These are phyloP conservation scores for Coriaria nepalensis DNA, from an alignment of 306 rosid genomes.

Conservation along the genomic window DNA sequence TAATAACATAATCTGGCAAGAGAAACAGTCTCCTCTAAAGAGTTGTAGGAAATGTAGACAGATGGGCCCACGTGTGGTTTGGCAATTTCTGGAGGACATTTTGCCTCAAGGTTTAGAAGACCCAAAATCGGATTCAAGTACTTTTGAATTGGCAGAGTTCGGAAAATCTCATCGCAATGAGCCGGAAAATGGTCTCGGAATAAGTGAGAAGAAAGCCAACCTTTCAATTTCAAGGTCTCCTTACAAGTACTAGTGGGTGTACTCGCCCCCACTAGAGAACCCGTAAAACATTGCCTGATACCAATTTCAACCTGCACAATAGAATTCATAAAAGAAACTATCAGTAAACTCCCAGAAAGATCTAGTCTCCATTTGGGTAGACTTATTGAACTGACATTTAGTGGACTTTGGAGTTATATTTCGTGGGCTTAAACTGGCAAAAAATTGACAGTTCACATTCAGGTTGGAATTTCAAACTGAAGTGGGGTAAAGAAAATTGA, in stretches of 20 bases:
- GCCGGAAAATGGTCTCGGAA: constrained; percentile 86
- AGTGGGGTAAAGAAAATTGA: constrained; percentile 39
- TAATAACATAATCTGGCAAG: constrained; percentile 58
- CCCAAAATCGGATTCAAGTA: constrained; percentile 88
- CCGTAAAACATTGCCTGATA: constrained; percentile 63
- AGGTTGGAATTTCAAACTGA: too few species aligned
- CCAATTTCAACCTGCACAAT: constrained; percentile 80
- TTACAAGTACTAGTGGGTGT: constrained; percentile 45
- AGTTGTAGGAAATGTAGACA: constrained; percentile 61
- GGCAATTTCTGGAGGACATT: constrained; percentile 50
- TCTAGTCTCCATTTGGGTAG: too few species aligned
- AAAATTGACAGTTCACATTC: too few species aligned
- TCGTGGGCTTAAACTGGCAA: too few species aligned
- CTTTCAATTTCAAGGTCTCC: constrained; percentile 68
- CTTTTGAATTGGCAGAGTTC: constrained; percentile 73
- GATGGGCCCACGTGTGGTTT: constrained; percentile 76
- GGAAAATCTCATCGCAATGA: constrained; percentile 67
- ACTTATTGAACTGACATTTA: too few species aligned
- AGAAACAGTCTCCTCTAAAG: constrained; percentile 50
- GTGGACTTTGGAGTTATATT: too few species aligned
- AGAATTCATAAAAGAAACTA: constrained; percentile 5
- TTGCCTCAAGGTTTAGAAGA: constrained; percentile 69
- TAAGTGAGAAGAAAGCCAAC: constrained; percentile 77
- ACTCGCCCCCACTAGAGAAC: constrained; percentile 55
- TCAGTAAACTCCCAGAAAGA: too few species aligned